Base-by-base conservation (phyloP, 345 rosid species). In the Psidium friedrichsthalianum region DNA sequence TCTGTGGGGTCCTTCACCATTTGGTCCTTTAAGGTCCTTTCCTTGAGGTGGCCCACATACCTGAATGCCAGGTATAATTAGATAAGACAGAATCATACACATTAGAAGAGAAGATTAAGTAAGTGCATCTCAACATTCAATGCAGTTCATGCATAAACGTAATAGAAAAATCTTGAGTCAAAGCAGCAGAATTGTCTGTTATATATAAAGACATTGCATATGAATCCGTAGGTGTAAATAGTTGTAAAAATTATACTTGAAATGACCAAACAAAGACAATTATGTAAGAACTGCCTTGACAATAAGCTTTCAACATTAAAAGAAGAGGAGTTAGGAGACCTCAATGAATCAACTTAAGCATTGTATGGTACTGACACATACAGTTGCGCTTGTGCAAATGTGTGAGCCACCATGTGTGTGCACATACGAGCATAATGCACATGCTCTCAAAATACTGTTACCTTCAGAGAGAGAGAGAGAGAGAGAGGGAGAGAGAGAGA, bases 1-100 rank as follows among this genome's bases (percentile, higher is more conserved):
- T 98, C 99, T 18, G 99, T 94, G 57, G 99, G 97, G 90, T 98
- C 99, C 90, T 94, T 96, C 56, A 95, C 94, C 93, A 96, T 89
- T 92, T 95, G 99, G 84, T 98, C 99, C 89, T 94, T 98, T 27
- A 98, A 92, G 89, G 90, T 96, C 89, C 99, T 96, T 90, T 98
- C 96, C 87, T 98, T 96, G 32, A 98, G 95, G 92, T 96, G 90
- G 83, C 99, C 99, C 29, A 94, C 82, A 89, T 96, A 98, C 74
- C 99, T 96, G 89, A 80, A 84, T 29, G 42, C 84, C 84, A 0
- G n/a, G 44, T 9, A 36, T 69, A 69, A 36, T 69, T 18, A 69
- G 47, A 69, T 9, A 10, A 36, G 80, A 69, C 3, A 36, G 47
- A 69, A 56, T 56, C 59, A 56, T 9, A 56, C 11, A 22, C n/a